A percentile compares a stretch with the other conserved stretches of the same genome.
Evolutionary conservation across 169 alveolate genomes (phyloP).

Genomic region (Eimeria brunetti): DNA sequence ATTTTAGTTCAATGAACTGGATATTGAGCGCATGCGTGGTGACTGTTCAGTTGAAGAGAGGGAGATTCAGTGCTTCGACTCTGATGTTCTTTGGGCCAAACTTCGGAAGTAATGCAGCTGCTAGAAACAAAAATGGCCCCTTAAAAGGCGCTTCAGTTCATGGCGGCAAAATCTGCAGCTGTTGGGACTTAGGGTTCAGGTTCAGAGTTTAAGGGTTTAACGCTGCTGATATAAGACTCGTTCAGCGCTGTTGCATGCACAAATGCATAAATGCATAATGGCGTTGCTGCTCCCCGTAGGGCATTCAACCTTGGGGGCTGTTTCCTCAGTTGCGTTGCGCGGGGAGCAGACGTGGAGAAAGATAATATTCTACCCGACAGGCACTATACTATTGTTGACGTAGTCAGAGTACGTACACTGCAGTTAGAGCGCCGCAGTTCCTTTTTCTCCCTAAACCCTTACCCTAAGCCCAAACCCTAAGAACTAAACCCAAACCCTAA

Average conservation of each 20-base stretch:
- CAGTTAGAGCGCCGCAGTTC: neutral
- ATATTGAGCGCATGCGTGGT: neutral
- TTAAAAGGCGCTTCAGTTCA: neutral
- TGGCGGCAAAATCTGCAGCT: neutral
- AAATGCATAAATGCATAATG: neutral
- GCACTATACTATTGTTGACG: conserved; percentile 48
- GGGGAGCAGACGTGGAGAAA: conserved; percentile 19
- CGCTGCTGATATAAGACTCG: no score
- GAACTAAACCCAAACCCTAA: neutral
- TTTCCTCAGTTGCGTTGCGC: conserved; percentile 25
- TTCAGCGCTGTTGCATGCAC: neutral
- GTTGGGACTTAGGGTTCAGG: neutral
- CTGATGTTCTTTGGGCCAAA: conserved; percentile 52
- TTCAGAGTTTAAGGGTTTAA: neutral
- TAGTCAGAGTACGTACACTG: conserved; percentile 27
- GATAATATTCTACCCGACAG: conserved; percentile 53
- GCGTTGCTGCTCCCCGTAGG: neutral
- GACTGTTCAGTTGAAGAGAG: conserved; percentile 25
- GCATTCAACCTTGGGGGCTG: conserved; percentile 22
- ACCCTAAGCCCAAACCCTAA: neutral
- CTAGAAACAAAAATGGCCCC: neutral
- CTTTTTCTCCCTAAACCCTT: neutral
- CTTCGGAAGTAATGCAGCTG: conserved; percentile 9
- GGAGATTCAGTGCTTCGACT: conserved; percentile 35
- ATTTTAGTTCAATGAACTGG: neutral